These are phyloP conservation scores for Tulasnella sp. DNA, from an alignment of 768 basidiomycete genomes.

Conservation along the genomic window DNA sequence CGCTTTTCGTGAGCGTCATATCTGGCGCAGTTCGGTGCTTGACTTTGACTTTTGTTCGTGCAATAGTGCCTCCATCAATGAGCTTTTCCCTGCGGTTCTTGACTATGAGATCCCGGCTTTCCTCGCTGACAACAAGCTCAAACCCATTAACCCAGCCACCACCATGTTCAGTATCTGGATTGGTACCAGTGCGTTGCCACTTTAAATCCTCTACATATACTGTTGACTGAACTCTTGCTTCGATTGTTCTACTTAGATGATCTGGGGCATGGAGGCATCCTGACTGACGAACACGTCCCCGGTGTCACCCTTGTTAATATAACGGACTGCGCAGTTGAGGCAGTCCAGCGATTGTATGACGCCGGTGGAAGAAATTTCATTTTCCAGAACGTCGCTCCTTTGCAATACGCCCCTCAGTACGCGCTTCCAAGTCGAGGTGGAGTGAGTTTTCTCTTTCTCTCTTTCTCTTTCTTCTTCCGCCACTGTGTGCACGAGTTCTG, in stretches of 20 bases:
- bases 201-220: too few relatives aligned
- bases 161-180: constrained; percentile 10
- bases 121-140: not conserved
- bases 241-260: not conserved
- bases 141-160: constrained; percentile 4
- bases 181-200: constrained; percentile 1
- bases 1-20: not conserved
- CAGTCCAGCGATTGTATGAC: constrained; percentile 39
- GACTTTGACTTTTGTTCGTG: too few relatives aligned
- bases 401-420: not conserved
- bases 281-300: not conserved
- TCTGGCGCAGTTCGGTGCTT: too few relatives aligned
- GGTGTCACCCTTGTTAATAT: constrained; percentile 6
- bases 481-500: too few relatives aligned
- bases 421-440: too few relatives aligned
- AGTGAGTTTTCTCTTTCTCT: too few relatives aligned
- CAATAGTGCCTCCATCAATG: not conserved
- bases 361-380: constrained; percentile 42
- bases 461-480: too few relatives aligned
- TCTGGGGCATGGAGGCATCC: not conserved
- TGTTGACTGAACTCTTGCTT: not conserved
- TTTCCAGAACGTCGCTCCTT: constrained; percentile 47
- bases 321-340: constrained; percentile 20
- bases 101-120: constrained; percentile 12
- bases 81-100: not conserved